phyloP scores from a whole-genome alignment of 805 yeast species.

The Ogataea corticis region DNA sequence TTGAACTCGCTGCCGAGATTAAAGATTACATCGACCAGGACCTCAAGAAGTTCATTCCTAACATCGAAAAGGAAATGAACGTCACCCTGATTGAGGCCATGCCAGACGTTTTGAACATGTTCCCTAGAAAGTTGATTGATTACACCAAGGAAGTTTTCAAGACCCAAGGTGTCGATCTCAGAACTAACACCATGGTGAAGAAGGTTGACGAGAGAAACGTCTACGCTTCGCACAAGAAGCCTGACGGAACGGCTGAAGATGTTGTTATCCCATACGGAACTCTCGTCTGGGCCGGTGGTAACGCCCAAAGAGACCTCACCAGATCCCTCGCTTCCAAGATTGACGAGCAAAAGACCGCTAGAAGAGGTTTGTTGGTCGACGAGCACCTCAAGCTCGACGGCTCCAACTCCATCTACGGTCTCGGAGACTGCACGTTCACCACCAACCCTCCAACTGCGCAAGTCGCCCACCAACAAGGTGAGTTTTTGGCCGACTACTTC shows the following conservation, averaged over 20 bases:
- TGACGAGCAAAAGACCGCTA: constrained; percentile 75
- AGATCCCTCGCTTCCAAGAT: constrained; percentile 63
- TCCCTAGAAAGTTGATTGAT: constrained; percentile 63
- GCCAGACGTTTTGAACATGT: constrained; percentile 81
- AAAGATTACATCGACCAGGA: constrained; percentile 94
- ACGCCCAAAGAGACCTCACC: constrained; percentile 78
- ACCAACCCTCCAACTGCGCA: constrained; percentile 95
- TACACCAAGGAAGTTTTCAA: constrained; percentile 79
- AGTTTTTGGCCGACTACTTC: constrained; percentile 71
- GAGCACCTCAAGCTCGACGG: constrained; percentile 83
- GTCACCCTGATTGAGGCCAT: constrained; percentile 86
- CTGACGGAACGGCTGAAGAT: constrained; percentile 61
- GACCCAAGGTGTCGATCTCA: constrained; percentile 65
- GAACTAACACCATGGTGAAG: constrained; percentile 84
- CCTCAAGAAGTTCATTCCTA: constrained; percentile 84
- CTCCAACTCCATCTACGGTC: constrained; percentile 71
- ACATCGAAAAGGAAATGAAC: constrained; percentile 72
- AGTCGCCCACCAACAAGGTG: constrained; percentile 94
- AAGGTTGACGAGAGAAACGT: constrained; percentile 71
- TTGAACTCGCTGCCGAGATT: constrained; percentile 92
- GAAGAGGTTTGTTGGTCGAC: constrained; percentile 85
- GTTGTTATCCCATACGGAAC: constrained; percentile 79
- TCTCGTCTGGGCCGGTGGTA: constrained; percentile 96
- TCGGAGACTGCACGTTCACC: constrained; percentile 92
- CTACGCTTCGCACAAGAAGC: constrained; percentile 64